A percentile compares a stretch with the other conserved stretches of the same genome.
Evolutionary conservation across 305 asterid genomes (phyloP).

Genomic region (Caryopteris hybrid): DNA sequence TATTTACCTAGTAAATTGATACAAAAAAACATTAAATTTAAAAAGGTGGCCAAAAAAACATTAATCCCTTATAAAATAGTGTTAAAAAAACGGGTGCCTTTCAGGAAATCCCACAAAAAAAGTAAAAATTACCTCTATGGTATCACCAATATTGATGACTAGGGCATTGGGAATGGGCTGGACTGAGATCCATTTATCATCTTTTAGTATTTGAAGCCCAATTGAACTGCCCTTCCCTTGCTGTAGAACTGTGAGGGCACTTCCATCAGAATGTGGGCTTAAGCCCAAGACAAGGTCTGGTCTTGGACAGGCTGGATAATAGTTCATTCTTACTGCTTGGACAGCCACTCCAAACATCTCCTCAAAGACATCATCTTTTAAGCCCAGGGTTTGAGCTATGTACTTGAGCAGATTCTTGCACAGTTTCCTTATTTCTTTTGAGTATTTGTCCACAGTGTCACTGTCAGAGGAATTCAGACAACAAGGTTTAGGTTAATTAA

Average conservation of each 20-base stretch:
- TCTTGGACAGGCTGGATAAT: constrained; percentile 89
- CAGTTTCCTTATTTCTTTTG: constrained; percentile 57
- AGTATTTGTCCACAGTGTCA: constrained; percentile 68
- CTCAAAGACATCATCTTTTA: constrained; percentile 55
- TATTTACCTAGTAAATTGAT: too few relatives aligned
- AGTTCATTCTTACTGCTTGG: constrained; percentile 95
- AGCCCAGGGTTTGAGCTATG: constrained; percentile 55
- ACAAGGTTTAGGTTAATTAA: neutral
- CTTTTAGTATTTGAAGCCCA: constrained; percentile 91
- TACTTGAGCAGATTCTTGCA: constrained; percentile 73
- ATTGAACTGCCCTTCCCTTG: constrained; percentile 63
- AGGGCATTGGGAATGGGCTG: constrained; percentile 80
- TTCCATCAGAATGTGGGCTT: constrained; percentile 99
- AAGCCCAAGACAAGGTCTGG: constrained; percentile 88
- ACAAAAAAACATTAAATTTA: too few relatives aligned
- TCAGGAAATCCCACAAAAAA: too few relatives aligned
- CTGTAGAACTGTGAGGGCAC: constrained; percentile 89
- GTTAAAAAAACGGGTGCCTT: too few relatives aligned
- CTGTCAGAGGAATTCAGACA: constrained; percentile 27
- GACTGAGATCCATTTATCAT: constrained; percentile 60
- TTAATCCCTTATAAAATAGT: too few relatives aligned
- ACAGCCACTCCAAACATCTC: constrained; percentile 82
- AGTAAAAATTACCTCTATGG: constrained; percentile 62
- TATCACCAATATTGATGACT: constrained; percentile 90
- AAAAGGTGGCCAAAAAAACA: too few relatives aligned